These are phyloP conservation scores for Carex parvula DNA, from an alignment of 176 grass and related monocot genomes.

Conservation along the genomic window DNA sequence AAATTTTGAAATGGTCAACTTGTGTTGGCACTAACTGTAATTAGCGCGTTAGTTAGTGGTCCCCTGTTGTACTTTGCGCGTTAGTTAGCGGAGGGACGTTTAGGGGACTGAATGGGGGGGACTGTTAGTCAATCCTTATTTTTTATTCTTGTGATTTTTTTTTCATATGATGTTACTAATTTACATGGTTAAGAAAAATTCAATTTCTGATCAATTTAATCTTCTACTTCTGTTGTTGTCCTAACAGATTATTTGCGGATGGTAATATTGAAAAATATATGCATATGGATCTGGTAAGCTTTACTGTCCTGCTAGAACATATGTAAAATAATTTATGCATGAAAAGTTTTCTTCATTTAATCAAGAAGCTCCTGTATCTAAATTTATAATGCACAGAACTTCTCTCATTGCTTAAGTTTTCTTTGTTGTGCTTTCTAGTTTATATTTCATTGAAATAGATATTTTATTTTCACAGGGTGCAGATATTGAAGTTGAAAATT, in stretches of 20 bases:
- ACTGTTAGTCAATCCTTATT: no score
- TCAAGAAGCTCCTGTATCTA: no score
- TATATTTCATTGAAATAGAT: not conserved
- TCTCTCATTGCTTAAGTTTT: not conserved
- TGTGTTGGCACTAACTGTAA: no score
- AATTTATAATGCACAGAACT: no score
- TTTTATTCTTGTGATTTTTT: not conserved
- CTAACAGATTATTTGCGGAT: conserved; percentile 58
- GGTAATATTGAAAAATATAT: conserved; percentile 50
- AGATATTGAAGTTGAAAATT: conserved; percentile 55
- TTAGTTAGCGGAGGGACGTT: no score
- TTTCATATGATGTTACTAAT: not conserved
- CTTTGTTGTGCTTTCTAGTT: not conserved
- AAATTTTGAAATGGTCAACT: no score
- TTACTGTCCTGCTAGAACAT: conserved; percentile 3
- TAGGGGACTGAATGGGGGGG: no score
- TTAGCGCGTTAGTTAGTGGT: no score
- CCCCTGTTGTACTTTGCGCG: no score
- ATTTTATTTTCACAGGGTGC: conserved; percentile 35
- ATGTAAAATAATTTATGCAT: not conserved
- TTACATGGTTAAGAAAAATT: not conserved
- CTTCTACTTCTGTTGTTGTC: conserved; percentile 18
- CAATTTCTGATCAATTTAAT: not conserved
- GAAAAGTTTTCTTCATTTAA: not conserved
- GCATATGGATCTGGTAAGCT: conserved; percentile 62